Evolutionary conservation across 345 rosid species (phyloP).

Genomic region (Syzygium aromaticum): DNA sequence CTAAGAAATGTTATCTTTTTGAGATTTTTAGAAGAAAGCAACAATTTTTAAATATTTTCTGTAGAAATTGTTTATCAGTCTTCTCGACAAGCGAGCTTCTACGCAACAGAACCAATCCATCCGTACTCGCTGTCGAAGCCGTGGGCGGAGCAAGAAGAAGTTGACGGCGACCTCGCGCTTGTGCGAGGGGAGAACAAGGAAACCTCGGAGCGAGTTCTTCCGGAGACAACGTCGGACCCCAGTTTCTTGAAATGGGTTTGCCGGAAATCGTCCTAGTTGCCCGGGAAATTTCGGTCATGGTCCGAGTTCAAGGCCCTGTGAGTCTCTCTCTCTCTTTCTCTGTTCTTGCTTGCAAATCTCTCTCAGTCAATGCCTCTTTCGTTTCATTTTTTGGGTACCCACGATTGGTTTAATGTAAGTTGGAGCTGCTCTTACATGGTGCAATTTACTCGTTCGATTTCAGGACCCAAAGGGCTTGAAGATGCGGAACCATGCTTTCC

Average conservation of each 20-base stretch:
- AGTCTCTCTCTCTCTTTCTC: constrained; percentile 8
- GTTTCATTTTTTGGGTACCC: neutral
- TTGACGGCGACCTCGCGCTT: neutral
- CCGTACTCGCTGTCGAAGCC: neutral
- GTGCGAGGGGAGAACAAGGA: neutral
- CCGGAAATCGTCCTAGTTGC: constrained; percentile 41
- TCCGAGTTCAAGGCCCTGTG: constrained; percentile 85
- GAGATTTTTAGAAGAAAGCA: too few species aligned
- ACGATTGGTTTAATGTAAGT: neutral
- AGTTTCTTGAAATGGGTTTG: constrained; percentile 33
- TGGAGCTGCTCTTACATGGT: neutral
- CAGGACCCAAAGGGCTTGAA: constrained; percentile 91
- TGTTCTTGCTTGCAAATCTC: neutral
- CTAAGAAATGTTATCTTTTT: too few species aligned
- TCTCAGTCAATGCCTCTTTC: neutral
- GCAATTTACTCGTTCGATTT: neutral
- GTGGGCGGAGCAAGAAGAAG: neutral
- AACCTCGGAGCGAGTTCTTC: neutral
- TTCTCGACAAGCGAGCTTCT: neutral
- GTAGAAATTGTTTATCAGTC: neutral
- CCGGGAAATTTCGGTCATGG: constrained; percentile 62
- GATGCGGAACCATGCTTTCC: constrained; percentile 93
- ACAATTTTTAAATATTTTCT: neutral
- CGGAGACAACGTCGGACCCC: neutral
- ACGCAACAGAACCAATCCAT: neutral